Percentiles rank a stretch among this genome's conserved stretches.
These are phyloP conservation scores for Pseudogymnoascus sp. DNA, from an alignment of 2,329 filamentous ascomycete genomes.

Conservation along the genomic window DNA sequence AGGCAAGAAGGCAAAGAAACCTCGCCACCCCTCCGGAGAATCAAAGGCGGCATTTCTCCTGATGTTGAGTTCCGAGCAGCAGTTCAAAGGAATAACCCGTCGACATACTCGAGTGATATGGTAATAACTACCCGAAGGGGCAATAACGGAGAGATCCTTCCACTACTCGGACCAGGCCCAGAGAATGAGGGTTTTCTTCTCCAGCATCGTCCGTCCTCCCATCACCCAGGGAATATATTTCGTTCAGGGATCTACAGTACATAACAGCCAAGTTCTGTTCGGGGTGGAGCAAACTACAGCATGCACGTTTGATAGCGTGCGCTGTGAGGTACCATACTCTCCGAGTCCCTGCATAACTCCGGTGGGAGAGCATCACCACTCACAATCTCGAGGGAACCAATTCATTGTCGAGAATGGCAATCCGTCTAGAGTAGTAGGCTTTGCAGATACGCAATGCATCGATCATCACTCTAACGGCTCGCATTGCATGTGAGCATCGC, in stretches of 20 bases:
- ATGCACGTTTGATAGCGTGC: background rate
- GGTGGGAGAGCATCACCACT: background rate
- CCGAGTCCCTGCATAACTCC: background rate
- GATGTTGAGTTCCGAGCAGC: background rate
- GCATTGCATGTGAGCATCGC: slow-evolving; percentile 1
- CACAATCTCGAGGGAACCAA: background rate
- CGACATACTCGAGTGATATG: background rate
- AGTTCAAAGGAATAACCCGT: background rate
- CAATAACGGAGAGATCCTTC: background rate
- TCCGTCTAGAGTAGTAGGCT: background rate
- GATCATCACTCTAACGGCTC: background rate
- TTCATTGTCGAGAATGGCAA: background rate
- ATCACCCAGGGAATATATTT: background rate
- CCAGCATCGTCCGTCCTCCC: background rate
- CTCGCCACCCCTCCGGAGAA: background rate
- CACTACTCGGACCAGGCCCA: background rate
- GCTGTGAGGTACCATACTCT: background rate
- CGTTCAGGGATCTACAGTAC: background rate
- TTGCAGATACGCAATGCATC: background rate
- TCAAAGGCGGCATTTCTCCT: background rate
- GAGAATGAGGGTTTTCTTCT: background rate
- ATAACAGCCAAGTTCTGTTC: background rate
- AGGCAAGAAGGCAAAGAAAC: background rate
- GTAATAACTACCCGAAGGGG: background rate
- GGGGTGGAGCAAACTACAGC: background rate